Base-by-base conservation (phyloP, 352 stramenopile species). In the Phytophthora sojae region DNA sequence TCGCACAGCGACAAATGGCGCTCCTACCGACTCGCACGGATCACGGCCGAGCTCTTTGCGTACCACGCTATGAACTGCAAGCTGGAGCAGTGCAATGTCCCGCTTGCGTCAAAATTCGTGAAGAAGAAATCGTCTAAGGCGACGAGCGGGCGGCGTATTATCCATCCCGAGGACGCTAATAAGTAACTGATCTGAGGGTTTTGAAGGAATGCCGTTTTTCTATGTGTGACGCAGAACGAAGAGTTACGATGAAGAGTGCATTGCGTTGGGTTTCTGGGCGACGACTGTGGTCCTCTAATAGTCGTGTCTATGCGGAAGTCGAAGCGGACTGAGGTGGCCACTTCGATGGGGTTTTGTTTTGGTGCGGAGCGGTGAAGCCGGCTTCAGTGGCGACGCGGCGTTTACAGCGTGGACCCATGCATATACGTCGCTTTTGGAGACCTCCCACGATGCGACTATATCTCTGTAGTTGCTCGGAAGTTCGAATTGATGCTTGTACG, bases 1-100 rank as follows among this genome's bases (percentile, higher is more conserved):
- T 90, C 84, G 32, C 84, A 90, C 58, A 90, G 76, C 56, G 71
- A 79, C 8, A 76, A 81, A 23, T 92, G 84, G 84, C 71, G 80
- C 32, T 65, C 69, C 17, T 86, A 80, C 44, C 72, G 66, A 5
- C 76, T 92, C 17, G 84, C 84, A 11, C 65, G 71, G 9, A 65
- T 81, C 11, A 86, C 74, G 0, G 82, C 81, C 26, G 79, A 86
- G 54, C 64, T 92, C 15, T 83, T 91, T 35, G 77, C 79, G 7
- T 88, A 81, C 58, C 81, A 91, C 56, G 79, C 80, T 15, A 77
- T 89, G 64, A 64, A 82, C 55, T 90, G 84, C 61, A n/a, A 67
- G 14, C 4, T 67, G 2, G 25, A 47, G 21, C 56, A 77, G 21
- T 85, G 78, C 64, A 83, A 80, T 58, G 78, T 85, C 23, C 78